These are phyloP conservation scores for Penium margaritaceum DNA, from an alignment of 139 green algal species.

Conservation along the genomic window DNA sequence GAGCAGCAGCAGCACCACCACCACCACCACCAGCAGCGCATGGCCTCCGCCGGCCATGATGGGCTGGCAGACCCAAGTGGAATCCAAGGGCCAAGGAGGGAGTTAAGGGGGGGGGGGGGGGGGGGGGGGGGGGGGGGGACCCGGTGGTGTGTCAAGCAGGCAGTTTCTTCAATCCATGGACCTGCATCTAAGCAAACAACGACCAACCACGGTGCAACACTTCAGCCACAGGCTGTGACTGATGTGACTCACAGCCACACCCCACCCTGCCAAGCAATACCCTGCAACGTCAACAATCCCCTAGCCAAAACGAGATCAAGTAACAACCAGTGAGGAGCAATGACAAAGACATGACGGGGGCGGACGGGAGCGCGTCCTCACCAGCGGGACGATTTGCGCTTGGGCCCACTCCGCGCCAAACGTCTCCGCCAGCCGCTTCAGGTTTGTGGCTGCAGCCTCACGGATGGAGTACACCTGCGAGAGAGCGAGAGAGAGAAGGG, in stretches of 20 bases:
- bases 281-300: neutral
- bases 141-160: no score
- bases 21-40: neutral
- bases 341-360: no score
- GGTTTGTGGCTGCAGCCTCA: slow-evolving; percentile 77
- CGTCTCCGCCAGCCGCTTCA: slow-evolving; percentile 78
- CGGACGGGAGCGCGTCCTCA: neutral
- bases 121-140: neutral
- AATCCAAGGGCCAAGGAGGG: neutral
- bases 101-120: neutral
- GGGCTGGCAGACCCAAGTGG: no score
- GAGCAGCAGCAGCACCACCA: neutral
- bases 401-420: slow-evolving; percentile 90
- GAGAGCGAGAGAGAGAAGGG: neutral
- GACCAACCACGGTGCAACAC: no score
- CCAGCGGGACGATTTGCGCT: slow-evolving; percentile 75
- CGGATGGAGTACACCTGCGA: slow-evolving; percentile 71
- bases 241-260: no score
- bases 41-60: no score
- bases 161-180: no score
- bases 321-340: no score
- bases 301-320: no score
- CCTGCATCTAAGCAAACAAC: no score
- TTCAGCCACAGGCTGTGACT: no score
- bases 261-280: neutral